Conservation (phyloP, 2,329 filamentous ascomycete genomes). For the Colletotrichum gigasporum region DNA sequence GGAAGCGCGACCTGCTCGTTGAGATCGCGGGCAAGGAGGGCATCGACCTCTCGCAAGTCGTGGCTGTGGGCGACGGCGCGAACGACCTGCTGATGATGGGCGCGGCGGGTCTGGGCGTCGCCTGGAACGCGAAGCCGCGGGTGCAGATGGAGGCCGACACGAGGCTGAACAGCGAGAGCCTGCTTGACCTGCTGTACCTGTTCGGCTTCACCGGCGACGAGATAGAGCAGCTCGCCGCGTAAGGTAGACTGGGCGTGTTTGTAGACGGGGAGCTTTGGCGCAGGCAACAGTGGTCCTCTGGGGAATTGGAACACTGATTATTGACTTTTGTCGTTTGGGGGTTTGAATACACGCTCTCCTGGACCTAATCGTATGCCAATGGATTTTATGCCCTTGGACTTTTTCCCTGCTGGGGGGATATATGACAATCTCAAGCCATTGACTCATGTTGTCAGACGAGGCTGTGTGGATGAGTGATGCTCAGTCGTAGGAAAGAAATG, state of each 20-base stretch:
- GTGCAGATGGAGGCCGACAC: conserved; percentile 82
- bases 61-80: conserved; percentile 83
- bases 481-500: not conserved
- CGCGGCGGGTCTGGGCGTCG: conserved; percentile 79
- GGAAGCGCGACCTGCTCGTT: conserved; percentile 76
- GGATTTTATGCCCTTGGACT: not conserved
- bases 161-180: conserved; percentile 74
- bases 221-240: conserved; percentile 56
- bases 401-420: too few relatives aligned
- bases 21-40: conserved; percentile 76
- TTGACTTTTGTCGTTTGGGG: not conserved
- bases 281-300: conserved; percentile 13
- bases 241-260: conserved; percentile 32
- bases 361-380: not conserved
- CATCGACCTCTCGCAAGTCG: conserved; percentile 71
- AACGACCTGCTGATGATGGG: conserved; percentile 86
- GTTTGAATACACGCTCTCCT: not conserved
- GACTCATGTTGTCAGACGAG: not conserved
- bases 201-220: conserved; percentile 78
- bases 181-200: conserved; percentile 78
- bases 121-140: conserved; percentile 85
- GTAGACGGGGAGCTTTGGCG: not conserved
- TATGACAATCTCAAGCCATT: not conserved
- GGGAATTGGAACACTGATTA: not conserved
- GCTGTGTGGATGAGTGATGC: not conserved